A percentile compares a stretch with the other conserved stretches of the same genome.
Evolutionary conservation across 176 grass and related monocot species (phyloP).

Genomic region (Avena sativa): DNA sequence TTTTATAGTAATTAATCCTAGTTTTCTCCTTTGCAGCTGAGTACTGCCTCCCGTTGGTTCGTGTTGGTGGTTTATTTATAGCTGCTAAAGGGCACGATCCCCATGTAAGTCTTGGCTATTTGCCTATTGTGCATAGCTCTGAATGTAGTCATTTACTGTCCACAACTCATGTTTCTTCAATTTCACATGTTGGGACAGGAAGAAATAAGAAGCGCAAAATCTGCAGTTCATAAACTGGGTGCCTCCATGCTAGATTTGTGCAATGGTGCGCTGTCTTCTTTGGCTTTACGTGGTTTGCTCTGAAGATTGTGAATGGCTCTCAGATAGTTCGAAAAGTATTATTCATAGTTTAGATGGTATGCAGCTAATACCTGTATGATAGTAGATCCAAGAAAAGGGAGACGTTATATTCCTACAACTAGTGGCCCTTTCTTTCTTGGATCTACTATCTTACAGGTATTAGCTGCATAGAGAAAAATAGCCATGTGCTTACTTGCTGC

Average conservation of each 20-base stretch:
- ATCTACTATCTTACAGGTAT: background rate
- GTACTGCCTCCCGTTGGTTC: conserved; percentile 87
- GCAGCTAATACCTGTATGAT: background rate
- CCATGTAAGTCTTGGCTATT: conserved; percentile 54
- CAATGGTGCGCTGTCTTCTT: conserved; percentile 49
- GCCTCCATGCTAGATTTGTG: conserved; percentile 67
- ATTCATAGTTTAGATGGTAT: background rate
- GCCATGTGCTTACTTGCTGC: too few species aligned
- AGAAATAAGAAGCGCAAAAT: conserved; percentile 72
- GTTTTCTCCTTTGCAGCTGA: conserved; percentile 60
- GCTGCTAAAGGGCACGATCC: conserved; percentile 93
- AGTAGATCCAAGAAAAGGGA: background rate
- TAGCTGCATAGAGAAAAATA: background rate
- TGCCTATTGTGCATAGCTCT: background rate
- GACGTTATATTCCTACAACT: background rate
- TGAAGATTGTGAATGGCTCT: background rate
- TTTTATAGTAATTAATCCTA: conserved; percentile 6
- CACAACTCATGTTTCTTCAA: background rate
- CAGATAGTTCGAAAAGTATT: background rate
- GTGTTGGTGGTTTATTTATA: conserved; percentile 90
- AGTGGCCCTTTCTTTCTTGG: background rate
- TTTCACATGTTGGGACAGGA: conserved; percentile 54
- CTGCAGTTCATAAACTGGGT: conserved; percentile 66
- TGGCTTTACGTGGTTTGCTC: background rate
- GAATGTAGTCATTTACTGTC: background rate